Percentiles rank a stretch among this genome's conserved stretches.
Conservation (phyloP, 805 yeast genomes). For the Yamadazyma takamatsuzukensis region DNA sequence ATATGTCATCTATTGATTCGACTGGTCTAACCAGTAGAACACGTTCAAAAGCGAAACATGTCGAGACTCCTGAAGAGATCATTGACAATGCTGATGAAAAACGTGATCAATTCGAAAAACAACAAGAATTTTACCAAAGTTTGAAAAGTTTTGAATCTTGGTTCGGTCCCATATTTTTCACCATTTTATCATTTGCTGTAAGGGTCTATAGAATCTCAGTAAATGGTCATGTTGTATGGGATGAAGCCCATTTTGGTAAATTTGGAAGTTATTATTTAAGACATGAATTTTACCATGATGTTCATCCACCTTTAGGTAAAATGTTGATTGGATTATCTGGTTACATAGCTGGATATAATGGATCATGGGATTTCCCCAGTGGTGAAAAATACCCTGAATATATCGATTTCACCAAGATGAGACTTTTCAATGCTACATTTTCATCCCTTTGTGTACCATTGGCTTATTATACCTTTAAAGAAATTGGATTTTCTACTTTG, state of each 20-base stretch:
- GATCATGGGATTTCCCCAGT: constrained; percentile 68
- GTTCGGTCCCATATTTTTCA: constrained; percentile 60
- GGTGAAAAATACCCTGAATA: constrained; percentile 63
- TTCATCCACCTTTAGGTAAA: constrained; percentile 84
- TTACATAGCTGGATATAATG: constrained; percentile 77
- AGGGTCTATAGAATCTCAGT: constrained; percentile 58
- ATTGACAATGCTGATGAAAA: constrained; percentile 17
- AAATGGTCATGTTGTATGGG: constrained; percentile 72
- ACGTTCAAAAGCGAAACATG: constrained; percentile 10
- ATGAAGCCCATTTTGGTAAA: constrained; percentile 87
- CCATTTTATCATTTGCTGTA: constrained; percentile 62
- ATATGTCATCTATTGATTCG: too few relatives aligned
- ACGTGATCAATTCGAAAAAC: constrained; percentile 17
- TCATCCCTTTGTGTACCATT: constrained; percentile 65
- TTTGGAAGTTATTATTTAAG: constrained; percentile 77
- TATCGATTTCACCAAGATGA: constrained; percentile 60
- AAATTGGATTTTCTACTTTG: constrained; percentile 46
- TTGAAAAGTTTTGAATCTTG: constrained; percentile 32
- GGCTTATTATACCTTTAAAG: constrained; percentile 66
- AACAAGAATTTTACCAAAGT: constrained; percentile 26
- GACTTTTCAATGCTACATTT: constrained; percentile 67
- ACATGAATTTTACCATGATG: constrained; percentile 81
- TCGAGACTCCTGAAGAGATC: constrained; percentile 7
- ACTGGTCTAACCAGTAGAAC: constrained; percentile 13
- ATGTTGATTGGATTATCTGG: constrained; percentile 78